Evolutionary conservation across 352 stramenopile species (phyloP).

Genomic region (Poterioochromonas sp.): DNA sequence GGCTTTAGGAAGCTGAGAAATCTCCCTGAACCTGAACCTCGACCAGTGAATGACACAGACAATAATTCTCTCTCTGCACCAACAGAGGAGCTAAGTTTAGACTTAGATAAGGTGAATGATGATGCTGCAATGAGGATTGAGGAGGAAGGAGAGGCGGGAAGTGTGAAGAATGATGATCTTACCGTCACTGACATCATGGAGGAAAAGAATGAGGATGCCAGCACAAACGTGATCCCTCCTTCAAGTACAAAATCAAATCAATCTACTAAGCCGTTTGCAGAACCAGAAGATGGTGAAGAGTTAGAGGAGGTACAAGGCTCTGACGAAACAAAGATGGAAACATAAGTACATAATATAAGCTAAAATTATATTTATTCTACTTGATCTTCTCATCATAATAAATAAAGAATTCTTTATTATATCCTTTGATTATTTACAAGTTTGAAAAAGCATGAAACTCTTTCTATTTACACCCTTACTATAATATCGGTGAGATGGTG

Average conservation of each 20-base stretch:
- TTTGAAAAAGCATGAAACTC: no score
- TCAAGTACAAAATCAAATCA: no score
- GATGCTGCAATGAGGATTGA: neutral
- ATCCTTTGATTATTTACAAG: no score
- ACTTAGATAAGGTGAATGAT: neutral
- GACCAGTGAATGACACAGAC: neutral
- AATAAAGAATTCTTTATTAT: no score
- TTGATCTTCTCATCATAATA: neutral
- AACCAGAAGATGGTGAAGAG: no score
- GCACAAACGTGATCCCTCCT: no score
- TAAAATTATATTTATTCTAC: neutral
- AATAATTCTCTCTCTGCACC: neutral
- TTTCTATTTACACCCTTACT: no score
- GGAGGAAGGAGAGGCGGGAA: constrained; percentile 26
- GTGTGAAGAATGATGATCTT: constrained; percentile 41
- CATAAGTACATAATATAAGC: neutral
- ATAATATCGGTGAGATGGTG: no score
- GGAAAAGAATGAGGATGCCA: constrained; percentile 3
- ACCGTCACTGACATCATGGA: constrained; percentile 41
- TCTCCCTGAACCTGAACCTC: constrained; percentile 5
- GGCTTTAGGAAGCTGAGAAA: neutral
- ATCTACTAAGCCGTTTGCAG: no score
- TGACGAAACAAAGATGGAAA: no score
- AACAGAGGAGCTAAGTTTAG: neutral
- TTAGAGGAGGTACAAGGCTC: no score